phyloP scores from a whole-genome alignment of 1,284 basidiomycete genomes.

The Irpex sp. region DNA sequence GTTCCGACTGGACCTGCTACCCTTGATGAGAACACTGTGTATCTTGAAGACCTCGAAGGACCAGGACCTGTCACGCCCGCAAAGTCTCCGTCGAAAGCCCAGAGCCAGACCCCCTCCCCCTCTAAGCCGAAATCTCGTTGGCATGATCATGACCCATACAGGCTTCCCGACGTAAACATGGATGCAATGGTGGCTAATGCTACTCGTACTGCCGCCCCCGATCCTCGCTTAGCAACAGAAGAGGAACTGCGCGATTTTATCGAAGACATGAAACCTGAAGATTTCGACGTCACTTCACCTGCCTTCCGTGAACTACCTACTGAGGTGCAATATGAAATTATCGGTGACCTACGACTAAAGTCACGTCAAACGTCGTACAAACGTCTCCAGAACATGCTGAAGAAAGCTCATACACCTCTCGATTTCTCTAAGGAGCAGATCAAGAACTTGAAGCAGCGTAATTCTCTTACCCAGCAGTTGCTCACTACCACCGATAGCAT shows the following conservation, averaged over 20 bases:
- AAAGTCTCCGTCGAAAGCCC: constrained; percentile 29
- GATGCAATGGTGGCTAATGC: constrained; percentile 57
- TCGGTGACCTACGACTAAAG: constrained; percentile 91
- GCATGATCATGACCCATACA: constrained; percentile 82
- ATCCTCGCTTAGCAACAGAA: constrained; percentile 91
- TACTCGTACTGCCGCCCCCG: constrained; percentile 59
- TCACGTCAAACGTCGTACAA: constrained; percentile 93
- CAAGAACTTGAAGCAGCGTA: constrained; percentile 84
- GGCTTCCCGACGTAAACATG: constrained; percentile 71
- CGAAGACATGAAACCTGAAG: constrained; percentile 89
- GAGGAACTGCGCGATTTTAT: constrained; percentile 89
- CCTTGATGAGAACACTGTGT: constrained; percentile 72
- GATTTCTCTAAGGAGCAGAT: constrained; percentile 98
- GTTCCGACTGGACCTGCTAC: constrained; percentile 34
- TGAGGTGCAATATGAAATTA: constrained; percentile 97
- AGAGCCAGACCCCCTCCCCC: constrained; percentile 42
- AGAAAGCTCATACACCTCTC: constrained; percentile 76
- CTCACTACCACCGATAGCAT: constrained; percentile 92
- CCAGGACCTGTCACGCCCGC: constrained; percentile 48
- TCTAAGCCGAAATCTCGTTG: constrained; percentile 50
- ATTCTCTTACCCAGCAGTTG: constrained; percentile 92
- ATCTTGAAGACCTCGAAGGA: constrained; percentile 82
- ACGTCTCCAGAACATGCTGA: constrained; percentile 89
- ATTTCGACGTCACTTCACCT: constrained; percentile 84
- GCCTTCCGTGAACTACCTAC: constrained; percentile 93